Conservation (phyloP, 2,329 filamentous ascomycete species). For the Periconia sp. region DNA sequence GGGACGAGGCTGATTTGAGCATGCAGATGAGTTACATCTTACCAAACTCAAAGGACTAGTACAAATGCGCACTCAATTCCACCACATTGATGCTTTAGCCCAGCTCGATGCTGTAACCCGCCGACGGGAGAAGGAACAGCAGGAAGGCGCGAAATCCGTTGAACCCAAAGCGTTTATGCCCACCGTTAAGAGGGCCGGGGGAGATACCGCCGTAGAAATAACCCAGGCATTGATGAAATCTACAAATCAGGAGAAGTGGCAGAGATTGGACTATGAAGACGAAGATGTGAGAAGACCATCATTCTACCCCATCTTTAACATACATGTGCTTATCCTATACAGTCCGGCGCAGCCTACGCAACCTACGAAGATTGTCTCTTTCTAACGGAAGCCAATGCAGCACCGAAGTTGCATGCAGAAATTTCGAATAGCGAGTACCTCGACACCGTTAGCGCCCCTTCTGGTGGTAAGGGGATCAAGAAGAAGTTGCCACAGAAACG, state of each 20-base stretch:
- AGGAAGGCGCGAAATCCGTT: slow-evolving; percentile 44
- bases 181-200: slow-evolving; percentile 76
- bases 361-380: slow-evolving; percentile 75
- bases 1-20: slow-evolving; percentile 6
- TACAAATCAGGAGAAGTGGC: slow-evolving; percentile 84
- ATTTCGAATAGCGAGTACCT: slow-evolving; percentile 63
- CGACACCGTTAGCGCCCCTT: slow-evolving; percentile 62
- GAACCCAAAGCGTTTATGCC: slow-evolving; percentile 81
- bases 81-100: slow-evolving; percentile 83
- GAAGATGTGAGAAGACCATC: slow-evolving; percentile 61
- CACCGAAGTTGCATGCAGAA: slow-evolving; percentile 54
- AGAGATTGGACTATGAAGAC: slow-evolving; percentile 75
- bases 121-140: slow-evolving; percentile 50
- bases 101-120: slow-evolving; percentile 65
- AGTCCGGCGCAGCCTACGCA: slow-evolving; percentile 70
- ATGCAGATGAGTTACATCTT: slow-evolving; percentile 77
- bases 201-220: slow-evolving; percentile 66
- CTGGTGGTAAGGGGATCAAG: slow-evolving; percentile 41
- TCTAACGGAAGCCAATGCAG: slow-evolving; percentile 46
- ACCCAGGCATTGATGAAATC: slow-evolving; percentile 75
- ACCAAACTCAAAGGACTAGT: slow-evolving; percentile 81
- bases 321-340: slow-evolving; percentile 4
- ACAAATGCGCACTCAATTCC: slow-evolving; percentile 86
- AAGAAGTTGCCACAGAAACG: slow-evolving; percentile 40
- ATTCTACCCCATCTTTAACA: background rate